Percentiles rank a stretch among this genome's conserved stretches.
phyloP scores from a whole-genome alignment of 116 monocot genomes.

The Iris pallida region DNA sequence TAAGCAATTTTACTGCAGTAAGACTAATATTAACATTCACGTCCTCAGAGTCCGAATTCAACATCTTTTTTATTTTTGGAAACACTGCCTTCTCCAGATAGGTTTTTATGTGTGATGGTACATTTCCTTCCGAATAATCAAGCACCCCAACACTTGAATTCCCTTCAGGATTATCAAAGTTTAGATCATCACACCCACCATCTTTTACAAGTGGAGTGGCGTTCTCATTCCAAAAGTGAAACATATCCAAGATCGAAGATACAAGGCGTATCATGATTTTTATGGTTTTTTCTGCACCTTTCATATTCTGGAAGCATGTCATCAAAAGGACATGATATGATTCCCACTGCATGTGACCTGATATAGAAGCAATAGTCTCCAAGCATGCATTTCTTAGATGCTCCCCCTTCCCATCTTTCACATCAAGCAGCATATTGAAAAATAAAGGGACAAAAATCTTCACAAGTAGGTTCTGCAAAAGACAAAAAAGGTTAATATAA shows the following conservation, averaged over 20 bases:
- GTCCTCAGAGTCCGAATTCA: slow-evolving; percentile 58
- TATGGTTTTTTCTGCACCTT: slow-evolving; percentile 50
- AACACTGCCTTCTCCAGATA: slow-evolving; percentile 53
- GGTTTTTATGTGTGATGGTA: slow-evolving; percentile 28
- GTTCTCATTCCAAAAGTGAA: slow-evolving; percentile 50
- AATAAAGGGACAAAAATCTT: slow-evolving; percentile 91
- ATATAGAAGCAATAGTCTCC: slow-evolving; percentile 74
- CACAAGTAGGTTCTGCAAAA: slow-evolving; percentile 47
- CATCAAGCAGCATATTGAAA: slow-evolving; percentile 80
- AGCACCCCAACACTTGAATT: neutral
- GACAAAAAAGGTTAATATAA: no score
- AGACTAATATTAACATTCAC: slow-evolving; percentile 73
- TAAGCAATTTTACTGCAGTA: slow-evolving; percentile 76
- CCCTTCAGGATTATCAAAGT: slow-evolving; percentile 5
- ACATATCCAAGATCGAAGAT: slow-evolving; percentile 62
- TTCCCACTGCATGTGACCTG: slow-evolving; percentile 68
- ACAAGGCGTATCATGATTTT: slow-evolving; percentile 72
- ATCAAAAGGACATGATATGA: slow-evolving; percentile 52
- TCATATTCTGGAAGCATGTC: slow-evolving; percentile 65
- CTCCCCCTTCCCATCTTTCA: slow-evolving; percentile 80
- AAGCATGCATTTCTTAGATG: slow-evolving; percentile 70
- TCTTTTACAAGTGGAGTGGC: neutral
- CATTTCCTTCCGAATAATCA: neutral
- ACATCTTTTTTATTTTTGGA: slow-evolving; percentile 55
- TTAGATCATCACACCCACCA: slow-evolving; percentile 2